A percentile compares a stretch with the other conserved stretches of the same genome.
phyloP scores from a whole-genome alignment of 2,329 filamentous ascomycete genomes.

The Sordariomycetes sp. region DNA sequence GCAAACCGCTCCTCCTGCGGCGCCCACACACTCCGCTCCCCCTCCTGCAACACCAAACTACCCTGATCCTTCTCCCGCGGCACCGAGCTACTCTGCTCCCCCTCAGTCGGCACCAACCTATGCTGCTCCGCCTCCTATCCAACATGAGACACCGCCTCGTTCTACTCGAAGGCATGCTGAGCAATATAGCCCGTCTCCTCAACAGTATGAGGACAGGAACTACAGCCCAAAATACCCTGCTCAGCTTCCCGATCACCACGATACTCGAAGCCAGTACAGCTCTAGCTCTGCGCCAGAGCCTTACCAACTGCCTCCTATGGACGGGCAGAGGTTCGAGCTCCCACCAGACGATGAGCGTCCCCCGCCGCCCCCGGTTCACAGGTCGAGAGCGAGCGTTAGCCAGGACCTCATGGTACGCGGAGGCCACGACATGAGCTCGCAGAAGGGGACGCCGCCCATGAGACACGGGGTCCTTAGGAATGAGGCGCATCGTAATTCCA shows the following conservation, averaged over 20 bases:
- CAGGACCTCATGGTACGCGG: constrained; percentile 5
- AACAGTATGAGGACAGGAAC: constrained; percentile 21
- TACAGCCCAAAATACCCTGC: constrained; percentile 20
- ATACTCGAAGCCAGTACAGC: constrained; percentile 18
- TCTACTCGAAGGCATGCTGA: constrained; percentile 16
- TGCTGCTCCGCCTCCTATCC: constrained; percentile 15
- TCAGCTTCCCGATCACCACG: constrained; percentile 22
- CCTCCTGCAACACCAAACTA: constrained; percentile 7
- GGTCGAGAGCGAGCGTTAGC: constrained; percentile 15
- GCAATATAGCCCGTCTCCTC: constrained; percentile 19
- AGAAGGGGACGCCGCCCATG: constrained; percentile 34
- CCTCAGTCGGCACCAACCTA: constrained; percentile 8
- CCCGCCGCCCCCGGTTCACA: constrained; percentile 43
- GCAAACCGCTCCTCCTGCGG: neutral
- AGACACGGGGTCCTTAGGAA: constrained; percentile 43
- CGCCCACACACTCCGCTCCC: constrained; percentile 13
- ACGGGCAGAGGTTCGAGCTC: constrained; percentile 8
- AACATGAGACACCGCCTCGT: constrained; percentile 6
- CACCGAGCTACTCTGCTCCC: constrained; percentile 13
- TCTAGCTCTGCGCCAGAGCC: constrained; percentile 12
- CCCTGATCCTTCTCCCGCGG: constrained; percentile 9
- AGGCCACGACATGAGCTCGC: constrained; percentile 24
- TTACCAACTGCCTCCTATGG: constrained; percentile 2
- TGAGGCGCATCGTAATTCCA: constrained; percentile 42
- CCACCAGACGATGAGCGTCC: constrained; percentile 30